Evolutionary conservation across 2,329 filamentous ascomycete genomes (phyloP).

Genomic region (Rachicladosporium sp.): DNA sequence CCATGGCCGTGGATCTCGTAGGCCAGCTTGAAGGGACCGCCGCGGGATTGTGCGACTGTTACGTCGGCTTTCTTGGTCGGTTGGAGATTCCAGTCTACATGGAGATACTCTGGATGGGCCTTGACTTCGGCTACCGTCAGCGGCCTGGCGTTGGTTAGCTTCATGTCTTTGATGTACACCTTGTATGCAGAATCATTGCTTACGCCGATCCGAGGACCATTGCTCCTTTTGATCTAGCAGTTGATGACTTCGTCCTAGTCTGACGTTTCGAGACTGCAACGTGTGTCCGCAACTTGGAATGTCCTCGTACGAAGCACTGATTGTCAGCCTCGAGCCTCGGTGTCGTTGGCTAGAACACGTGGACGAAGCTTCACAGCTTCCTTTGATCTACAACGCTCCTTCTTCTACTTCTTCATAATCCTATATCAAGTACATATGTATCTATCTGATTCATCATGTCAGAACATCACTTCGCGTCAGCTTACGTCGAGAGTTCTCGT

Average conservation of each 20-base stretch:
- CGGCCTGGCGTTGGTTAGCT: constrained; percentile 13
- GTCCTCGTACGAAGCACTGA: background rate
- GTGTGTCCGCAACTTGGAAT: background rate
- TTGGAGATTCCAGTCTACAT: constrained; percentile 56
- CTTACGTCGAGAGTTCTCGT: too few relatives aligned
- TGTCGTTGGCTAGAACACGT: too few relatives aligned
- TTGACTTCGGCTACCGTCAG: constrained; percentile 46
- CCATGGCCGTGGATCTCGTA: constrained; percentile 74
- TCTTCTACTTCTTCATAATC: too few relatives aligned
- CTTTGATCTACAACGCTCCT: too few relatives aligned
- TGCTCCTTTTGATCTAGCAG: background rate
- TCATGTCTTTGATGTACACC: background rate
- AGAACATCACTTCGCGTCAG: too few relatives aligned
- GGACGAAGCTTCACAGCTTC: too few relatives aligned
- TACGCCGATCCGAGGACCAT: constrained; percentile 2
- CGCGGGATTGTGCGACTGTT: constrained; percentile 54
- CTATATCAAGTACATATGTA: too few relatives aligned
- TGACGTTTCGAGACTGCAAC: background rate
- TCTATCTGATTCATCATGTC: too few relatives aligned
- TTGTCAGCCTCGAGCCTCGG: too few relatives aligned
- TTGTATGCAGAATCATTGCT: background rate
- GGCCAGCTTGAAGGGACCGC: constrained; percentile 62
- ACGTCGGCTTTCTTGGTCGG: constrained; percentile 50
- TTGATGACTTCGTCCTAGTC: background rate
- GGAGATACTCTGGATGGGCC: constrained; percentile 53